A percentile compares a stretch with the other conserved stretches of the same genome.
These are phyloP conservation scores for Eucalyptus curtisii DNA, from an alignment of 345 rosid species.

Conservation along the genomic window DNA sequence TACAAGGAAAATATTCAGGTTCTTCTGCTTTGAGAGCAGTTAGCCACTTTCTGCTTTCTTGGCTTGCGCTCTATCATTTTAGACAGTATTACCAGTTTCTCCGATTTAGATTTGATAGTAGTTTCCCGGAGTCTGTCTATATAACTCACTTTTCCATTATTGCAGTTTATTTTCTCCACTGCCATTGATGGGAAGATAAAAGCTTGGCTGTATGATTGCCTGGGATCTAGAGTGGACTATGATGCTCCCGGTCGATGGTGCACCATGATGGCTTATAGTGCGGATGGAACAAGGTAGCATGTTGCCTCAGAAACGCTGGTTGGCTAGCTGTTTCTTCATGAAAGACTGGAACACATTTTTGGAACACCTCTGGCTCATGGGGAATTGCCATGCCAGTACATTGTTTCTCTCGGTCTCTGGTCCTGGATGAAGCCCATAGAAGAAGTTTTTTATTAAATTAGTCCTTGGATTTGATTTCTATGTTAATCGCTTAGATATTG, in stretches of 20 bases:
- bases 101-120: neutral
- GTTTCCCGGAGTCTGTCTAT: neutral
- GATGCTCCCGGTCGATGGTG: slow-evolving; percentile 82
- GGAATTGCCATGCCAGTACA: neutral
- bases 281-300: slow-evolving; percentile 68
- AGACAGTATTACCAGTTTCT: neutral
- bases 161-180: slow-evolving; percentile 85
- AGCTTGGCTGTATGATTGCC: slow-evolving; percentile 76
- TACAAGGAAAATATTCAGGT: slow-evolving; percentile 38
- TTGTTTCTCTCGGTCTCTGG: neutral
- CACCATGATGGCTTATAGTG: slow-evolving; percentile 78
- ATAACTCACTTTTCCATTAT: neutral
- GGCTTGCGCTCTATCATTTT: neutral
- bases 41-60: neutral
- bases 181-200: slow-evolving; percentile 86
- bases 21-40: neutral
- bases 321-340: neutral
- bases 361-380: neutral
- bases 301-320: neutral
- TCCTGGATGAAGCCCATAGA: neutral
- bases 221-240: slow-evolving; percentile 84
- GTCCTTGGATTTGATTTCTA: neutral
- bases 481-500: neutral
- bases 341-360: neutral
- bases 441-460: neutral